These are phyloP conservation scores for Myxozyma lipomycoides DNA, from an alignment of 805 yeast genomes.

Conservation along the genomic window DNA sequence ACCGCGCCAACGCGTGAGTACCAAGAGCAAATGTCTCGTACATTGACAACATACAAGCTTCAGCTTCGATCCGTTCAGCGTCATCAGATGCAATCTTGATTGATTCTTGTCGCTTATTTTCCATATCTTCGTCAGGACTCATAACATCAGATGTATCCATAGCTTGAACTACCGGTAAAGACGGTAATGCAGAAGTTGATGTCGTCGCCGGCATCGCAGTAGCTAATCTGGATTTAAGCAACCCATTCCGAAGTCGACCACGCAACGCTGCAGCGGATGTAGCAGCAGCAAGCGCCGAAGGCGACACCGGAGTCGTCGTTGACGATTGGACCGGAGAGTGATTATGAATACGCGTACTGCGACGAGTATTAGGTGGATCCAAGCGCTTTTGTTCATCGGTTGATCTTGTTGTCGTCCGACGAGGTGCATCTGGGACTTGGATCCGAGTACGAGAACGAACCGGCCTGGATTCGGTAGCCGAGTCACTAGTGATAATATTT, in stretches of 20 bases:
- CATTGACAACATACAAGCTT: conserved; percentile 19
- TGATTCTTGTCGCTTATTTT: neutral
- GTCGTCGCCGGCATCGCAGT: neutral
- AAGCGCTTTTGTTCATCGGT: neutral
- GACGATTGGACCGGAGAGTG: neutral
- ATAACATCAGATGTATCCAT: neutral
- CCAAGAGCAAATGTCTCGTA: conserved; percentile 26
- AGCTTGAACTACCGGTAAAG: neutral
- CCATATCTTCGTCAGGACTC: neutral
- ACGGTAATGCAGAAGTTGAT: neutral
- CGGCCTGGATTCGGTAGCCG: neutral
- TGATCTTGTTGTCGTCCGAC: conserved; percentile 4
- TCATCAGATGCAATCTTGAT: conserved; percentile 21
- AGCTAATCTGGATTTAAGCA: conserved; percentile 1
- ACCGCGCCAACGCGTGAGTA: conserved; percentile 38
- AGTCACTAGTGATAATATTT: neutral
- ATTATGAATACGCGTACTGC: conserved; percentile 11
- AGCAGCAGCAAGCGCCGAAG: neutral
- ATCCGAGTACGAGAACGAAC: conserved; percentile 1
- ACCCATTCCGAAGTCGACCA: conserved; percentile 7
- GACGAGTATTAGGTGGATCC: conserved; percentile 8
- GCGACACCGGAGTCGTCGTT: neutral
- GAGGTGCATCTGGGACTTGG: conserved; percentile 19
- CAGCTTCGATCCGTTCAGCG: conserved; percentile 23
- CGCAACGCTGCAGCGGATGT: conserved; percentile 4